A percentile compares a stretch with the other conserved stretches of the same genome.
Conservation (phyloP, 768 basidiomycete species). For the Lactifluus volemus region DNA sequence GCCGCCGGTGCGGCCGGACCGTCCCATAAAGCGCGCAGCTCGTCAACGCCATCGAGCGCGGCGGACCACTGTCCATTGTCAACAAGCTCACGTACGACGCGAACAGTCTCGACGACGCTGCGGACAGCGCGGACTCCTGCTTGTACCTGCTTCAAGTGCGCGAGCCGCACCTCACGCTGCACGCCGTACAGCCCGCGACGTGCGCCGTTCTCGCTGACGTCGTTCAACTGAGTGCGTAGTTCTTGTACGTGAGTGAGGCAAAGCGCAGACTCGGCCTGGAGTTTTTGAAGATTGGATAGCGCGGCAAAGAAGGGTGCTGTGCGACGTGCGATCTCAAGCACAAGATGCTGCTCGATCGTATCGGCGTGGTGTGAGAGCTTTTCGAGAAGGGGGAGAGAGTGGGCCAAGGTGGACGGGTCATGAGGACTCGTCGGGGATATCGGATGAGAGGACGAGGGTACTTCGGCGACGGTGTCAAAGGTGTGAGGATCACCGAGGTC, state of each 20-base stretch:
- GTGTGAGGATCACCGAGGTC: conserved; percentile 73
- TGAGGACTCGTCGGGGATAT: conserved; percentile 24
- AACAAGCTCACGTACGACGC: conserved; percentile 65
- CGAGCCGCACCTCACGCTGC: conserved; percentile 49
- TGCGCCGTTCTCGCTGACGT: conserved; percentile 71
- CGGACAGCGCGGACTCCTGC: conserved; percentile 56
- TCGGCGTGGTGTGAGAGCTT: conserved; percentile 89
- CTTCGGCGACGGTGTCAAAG: conserved; percentile 67
- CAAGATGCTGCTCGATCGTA: conserved; percentile 88
- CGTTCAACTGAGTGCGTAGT: conserved; percentile 60
- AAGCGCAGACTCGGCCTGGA: conserved; percentile 80
- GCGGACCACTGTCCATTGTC: conserved; percentile 82
- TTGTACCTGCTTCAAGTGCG: conserved; percentile 49
- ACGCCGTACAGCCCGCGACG: conserved; percentile 74
- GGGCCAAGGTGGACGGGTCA: conserved; percentile 55
- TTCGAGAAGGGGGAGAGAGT: conserved; percentile 72
- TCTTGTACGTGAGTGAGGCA: conserved; percentile 70
- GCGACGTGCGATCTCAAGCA: conserved; percentile 83
- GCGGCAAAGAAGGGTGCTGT: conserved; percentile 96
- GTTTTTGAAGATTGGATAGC: conserved; percentile 84
- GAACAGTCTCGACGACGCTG: conserved; percentile 70
- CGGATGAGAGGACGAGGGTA: conserved; percentile 11
- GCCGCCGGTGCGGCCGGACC: background rate
- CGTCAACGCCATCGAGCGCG: conserved; percentile 67
- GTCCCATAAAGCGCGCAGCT: conserved; percentile 53